These are phyloP conservation scores for Quercus rubra DNA, from an alignment of 306 rosid genomes.

Conservation along the genomic window DNA sequence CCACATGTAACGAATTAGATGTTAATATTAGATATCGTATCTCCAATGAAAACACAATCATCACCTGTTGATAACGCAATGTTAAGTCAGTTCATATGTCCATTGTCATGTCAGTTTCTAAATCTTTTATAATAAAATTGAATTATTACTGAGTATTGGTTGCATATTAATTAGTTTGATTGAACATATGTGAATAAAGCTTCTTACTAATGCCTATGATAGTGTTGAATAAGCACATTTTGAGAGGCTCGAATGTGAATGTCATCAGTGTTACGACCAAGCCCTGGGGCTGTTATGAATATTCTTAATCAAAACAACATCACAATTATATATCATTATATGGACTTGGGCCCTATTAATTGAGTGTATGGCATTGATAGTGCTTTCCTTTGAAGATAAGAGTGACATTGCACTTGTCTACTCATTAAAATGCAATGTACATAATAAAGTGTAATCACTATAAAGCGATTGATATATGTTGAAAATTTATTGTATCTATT, in stretches of 20 bases:
- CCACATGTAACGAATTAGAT: constrained; percentile 23
- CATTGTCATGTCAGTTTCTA: too few relatives aligned
- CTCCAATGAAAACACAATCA: constrained; percentile 35
- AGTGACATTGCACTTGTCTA: neutral
- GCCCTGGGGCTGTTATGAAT: constrained; percentile 26
- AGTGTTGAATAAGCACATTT: constrained; percentile 11
- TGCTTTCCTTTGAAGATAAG: constrained; percentile 20
- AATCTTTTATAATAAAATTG: too few relatives aligned
- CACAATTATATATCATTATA: constrained; percentile 7
- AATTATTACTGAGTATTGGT: too few relatives aligned
- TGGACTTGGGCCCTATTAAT: constrained; percentile 29
- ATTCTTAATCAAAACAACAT: constrained; percentile 17
- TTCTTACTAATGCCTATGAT: constrained; percentile 22
- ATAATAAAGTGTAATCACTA: too few relatives aligned
- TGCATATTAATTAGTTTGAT: neutral
- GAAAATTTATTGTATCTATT: too few relatives aligned
- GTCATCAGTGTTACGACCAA: constrained; percentile 35
- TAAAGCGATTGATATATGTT: too few relatives aligned
- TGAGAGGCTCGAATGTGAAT: constrained; percentile 31
- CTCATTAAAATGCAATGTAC: too few relatives aligned
- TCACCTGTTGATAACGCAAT: constrained; percentile 9
- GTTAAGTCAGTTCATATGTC: too few relatives aligned
- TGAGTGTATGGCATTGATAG: constrained; percentile 13
- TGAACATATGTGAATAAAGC: neutral
- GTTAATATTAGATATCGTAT: constrained; percentile 19